Evolutionary conservation across 805 yeast genomes (phyloP).

Genomic region (Hanseniaspora taiwanica): DNA sequence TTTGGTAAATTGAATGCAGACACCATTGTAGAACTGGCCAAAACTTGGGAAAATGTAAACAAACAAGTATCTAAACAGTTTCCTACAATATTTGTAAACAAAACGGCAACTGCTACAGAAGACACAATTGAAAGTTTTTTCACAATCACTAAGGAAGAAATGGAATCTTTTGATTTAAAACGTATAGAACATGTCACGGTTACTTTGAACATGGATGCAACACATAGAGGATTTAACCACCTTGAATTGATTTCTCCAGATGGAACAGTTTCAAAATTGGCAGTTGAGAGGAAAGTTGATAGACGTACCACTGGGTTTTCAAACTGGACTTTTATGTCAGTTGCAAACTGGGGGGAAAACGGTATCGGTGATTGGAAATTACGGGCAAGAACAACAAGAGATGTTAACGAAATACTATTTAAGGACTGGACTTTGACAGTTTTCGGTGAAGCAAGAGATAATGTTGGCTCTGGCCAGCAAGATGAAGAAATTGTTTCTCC

Average conservation of each 20-base stretch:
- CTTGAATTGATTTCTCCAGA: constrained; percentile 59
- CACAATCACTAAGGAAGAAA: constrained; percentile 33
- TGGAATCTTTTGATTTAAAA: constrained; percentile 47
- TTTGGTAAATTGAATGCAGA: constrained; percentile 86
- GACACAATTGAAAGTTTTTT: constrained; percentile 26
- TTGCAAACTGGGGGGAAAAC: constrained; percentile 98
- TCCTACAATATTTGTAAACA: constrained; percentile 27
- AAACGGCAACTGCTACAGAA: constrained; percentile 11
- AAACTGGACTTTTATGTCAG: constrained; percentile 90
- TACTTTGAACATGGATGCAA: constrained; percentile 54
- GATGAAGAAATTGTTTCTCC: not conserved
- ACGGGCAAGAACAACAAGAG: constrained; percentile 38
- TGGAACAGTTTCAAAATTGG: constrained; percentile 64
- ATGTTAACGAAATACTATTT: constrained; percentile 29
- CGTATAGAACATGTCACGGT: constrained; percentile 79
- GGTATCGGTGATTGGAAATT: constrained; percentile 78
- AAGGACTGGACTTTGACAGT: constrained; percentile 63
- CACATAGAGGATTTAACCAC: constrained; percentile 55
- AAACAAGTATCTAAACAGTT: constrained; percentile 77
- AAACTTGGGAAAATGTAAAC: constrained; percentile 69
- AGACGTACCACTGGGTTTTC: constrained; percentile 41
- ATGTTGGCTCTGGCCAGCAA: too few relatives aligned
- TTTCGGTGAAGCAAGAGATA: constrained; percentile 63
- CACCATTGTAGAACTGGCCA: constrained; percentile 56
- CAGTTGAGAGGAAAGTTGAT: constrained; percentile 53